A percentile compares a stretch with the other conserved stretches of the same genome.
phyloP scores from a whole-genome alignment of 2,329 filamentous ascomycete genomes.

The Talaromyces islandicus region DNA sequence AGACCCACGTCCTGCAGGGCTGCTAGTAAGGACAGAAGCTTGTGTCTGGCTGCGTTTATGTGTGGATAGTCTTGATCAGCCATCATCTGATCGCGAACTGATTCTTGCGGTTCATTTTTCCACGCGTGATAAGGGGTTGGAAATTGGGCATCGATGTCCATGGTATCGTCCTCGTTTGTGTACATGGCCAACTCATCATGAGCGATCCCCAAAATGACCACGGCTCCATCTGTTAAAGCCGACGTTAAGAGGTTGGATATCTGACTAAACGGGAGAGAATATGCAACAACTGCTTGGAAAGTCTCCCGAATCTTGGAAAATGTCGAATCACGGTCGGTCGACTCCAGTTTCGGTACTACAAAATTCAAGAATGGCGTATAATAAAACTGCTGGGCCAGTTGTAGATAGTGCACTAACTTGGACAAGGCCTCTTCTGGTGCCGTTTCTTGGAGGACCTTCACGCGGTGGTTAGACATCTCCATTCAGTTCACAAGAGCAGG shows the following conservation, averaged over 20 bases:
- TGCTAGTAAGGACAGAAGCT: constrained; percentile 36
- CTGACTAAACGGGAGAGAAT: constrained; percentile 37
- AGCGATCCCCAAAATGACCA: constrained; percentile 37
- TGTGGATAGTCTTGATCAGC: constrained; percentile 22
- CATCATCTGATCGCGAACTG: constrained; percentile 24
- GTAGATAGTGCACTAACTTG: constrained; percentile 28
- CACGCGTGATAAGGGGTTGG: constrained; percentile 34
- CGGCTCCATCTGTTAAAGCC: constrained; percentile 39
- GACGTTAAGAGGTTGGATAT: constrained; percentile 40
- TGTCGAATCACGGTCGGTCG: constrained; percentile 21
- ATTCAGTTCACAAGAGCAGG: neutral
- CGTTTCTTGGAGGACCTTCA: constrained; percentile 20
- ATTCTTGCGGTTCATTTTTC: constrained; percentile 25
- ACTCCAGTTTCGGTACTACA: constrained; percentile 23
- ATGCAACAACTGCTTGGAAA: constrained; percentile 43
- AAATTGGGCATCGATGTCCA: constrained; percentile 32
- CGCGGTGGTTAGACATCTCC: neutral
- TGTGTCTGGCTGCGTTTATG: constrained; percentile 26
- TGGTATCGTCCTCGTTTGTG: constrained; percentile 24
- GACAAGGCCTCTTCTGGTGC: constrained; percentile 21
- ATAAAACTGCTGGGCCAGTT: constrained; percentile 32
- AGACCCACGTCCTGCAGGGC: constrained; percentile 49
- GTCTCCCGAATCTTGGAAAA: constrained; percentile 35
- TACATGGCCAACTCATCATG: constrained; percentile 13
- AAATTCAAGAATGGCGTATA: constrained; percentile 29